Evolutionary conservation across 2,329 filamentous ascomycete genomes (phyloP), one percentile per base, ranked within the genome.

Genomic region (Pochonia chlamydosporia): DNA sequence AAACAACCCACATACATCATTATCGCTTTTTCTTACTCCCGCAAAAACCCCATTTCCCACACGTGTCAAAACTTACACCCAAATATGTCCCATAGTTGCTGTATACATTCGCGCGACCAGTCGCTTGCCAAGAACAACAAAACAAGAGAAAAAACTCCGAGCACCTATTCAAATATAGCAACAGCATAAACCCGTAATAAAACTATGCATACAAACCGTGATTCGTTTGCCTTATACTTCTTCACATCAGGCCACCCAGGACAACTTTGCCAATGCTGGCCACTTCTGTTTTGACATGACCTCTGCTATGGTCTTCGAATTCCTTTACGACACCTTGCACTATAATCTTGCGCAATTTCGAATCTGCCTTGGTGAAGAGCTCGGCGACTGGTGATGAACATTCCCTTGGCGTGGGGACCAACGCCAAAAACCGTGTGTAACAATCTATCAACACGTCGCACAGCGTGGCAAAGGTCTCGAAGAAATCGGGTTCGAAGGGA

Each of bases 401-500:
- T 43, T 87, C 78, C 23, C 85, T 79, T 1, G 91, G 85, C 3
- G 82, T 81, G n/a, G 83, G 77, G 20, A 97, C 73, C 49, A 99
- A 73, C 37, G 74, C 75, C 58, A 95, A 72, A 24, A 99, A 80
- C 46, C 84, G 81, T 30, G 83, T 82, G 68, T 99, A 99, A 60
- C 84, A 89, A 64, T 97, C 93, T 58, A 96, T 95, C 51, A 99
- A 72, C 3, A 95, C 89, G 62, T 99, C 93, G 70, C 93, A 97
- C 6, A 99, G 75, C 11, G 93, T 96, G 13, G 90, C 86, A 69
- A 97, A 97, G 0, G 91, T 96, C 70, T 95, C 90, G 65, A 92
- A 93, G 60, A 96, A 99, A 67, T 99, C 93, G 0, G 93, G 93
- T 54, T 97, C 91, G 61, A 99, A 99, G 0, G 93, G 93, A 41